Evolutionary conservation across 306 rosid species (phyloP).

Genomic region (Spatholobus suberectus): DNA sequence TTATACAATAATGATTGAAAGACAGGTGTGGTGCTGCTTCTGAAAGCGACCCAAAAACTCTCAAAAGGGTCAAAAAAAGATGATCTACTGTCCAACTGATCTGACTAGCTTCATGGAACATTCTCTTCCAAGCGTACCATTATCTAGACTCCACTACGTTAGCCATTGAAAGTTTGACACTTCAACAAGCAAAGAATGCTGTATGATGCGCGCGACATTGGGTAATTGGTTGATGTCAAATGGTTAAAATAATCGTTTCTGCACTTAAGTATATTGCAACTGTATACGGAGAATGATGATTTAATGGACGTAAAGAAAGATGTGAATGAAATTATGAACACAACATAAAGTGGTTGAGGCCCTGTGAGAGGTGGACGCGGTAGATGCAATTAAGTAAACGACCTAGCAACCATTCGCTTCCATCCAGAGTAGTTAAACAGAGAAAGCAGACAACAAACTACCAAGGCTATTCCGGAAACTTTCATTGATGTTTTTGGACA

Average conservation of each 20-base stretch:
- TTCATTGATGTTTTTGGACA: conserved; percentile 35
- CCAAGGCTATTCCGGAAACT: conserved; percentile 30
- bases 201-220: background rate
- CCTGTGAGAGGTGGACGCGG: background rate
- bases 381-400: conserved; percentile 30
- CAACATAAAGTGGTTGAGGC: background rate
- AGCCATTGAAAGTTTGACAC: background rate
- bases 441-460: conserved; percentile 41
- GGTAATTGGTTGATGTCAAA: conserved; percentile 3
- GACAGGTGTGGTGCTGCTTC: background rate
- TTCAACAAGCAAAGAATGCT: background rate
- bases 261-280: background rate
- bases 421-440: background rate
- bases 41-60: conserved; percentile 3
- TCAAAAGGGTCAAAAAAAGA: background rate
- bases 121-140: conserved; percentile 2
- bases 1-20: background rate
- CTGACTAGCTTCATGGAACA: conserved; percentile 2
- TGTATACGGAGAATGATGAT: background rate
- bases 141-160: background rate
- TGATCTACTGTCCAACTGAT: background rate
- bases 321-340: background rate
- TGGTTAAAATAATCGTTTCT: background rate
- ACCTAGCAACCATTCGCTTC: conserved; percentile 29
- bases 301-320: background rate